Base-by-base conservation (phyloP, 129 eudicot species). In the Chrysanthemum makinoi region DNA sequence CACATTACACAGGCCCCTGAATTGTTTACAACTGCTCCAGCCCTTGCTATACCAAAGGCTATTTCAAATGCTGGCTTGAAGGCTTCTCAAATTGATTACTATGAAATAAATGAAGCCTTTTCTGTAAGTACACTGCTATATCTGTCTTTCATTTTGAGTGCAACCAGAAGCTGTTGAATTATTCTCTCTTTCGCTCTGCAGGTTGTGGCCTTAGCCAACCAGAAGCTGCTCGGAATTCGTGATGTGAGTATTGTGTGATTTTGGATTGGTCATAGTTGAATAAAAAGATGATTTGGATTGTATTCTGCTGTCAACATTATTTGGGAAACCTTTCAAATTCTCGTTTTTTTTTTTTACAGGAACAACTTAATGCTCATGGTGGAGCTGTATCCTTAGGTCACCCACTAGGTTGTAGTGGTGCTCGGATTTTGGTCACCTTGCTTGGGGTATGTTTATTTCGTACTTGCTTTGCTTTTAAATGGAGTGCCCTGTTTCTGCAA, bases 361-460 rank as follows among this genome's bases (percentile, higher is more conserved):
- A 79, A 54, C 79, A 85, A 72, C 70, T 94, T 28, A 94, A 94
- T 56, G 86, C 75, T 30, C 99, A 94, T 70, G 99, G 99, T 55
- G 99, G 99, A 75, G 97, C 93, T 47, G 99, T 94, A 53, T 94
- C 97, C 58, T 79, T 94, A 78, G 99, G 99, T 28, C 99, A 94
- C 81, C 99, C 99, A 7, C 69, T 94, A 65, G 99, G 99, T 24
- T 94, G 99, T 77, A 89, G 99, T 77, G 99, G 99, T 67, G 99
- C 99, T 63, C 89, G 99, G 16, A 86, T 94, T 62, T 75, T 94
- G 88, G 81, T 94, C 75, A 89, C 99, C 26, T 81, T 94, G 62
- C 80, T 94, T 48, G 99, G 97, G 84, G 98, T 92, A 86, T 8
- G 66, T 52, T 50, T 59, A 24, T 47, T 47, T 47, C 58, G 14